phyloP scores from a whole-genome alignment of 768 basidiomycete genomes.

The Crepidotus variabilis region DNA sequence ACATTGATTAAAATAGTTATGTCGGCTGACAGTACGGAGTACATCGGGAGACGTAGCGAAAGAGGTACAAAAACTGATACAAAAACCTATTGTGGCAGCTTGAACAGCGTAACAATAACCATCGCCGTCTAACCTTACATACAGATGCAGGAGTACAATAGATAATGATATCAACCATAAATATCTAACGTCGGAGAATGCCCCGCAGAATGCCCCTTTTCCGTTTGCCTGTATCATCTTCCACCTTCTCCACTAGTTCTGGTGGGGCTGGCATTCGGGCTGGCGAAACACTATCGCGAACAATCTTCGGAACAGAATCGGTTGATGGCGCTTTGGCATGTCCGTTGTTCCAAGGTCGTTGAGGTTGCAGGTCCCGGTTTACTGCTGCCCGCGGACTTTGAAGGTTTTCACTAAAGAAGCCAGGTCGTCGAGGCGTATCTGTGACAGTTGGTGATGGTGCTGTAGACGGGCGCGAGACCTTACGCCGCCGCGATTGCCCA shows the following conservation, averaged over 20 bases:
- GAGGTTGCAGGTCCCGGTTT: slow-evolving; percentile 4
- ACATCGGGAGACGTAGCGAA: slow-evolving; percentile 88
- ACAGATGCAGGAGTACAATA: slow-evolving; percentile 14
- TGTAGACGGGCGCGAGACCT: neutral
- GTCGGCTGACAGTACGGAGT: slow-evolving; percentile 89
- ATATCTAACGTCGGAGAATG: slow-evolving; percentile 36
- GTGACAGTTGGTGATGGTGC: slow-evolving; percentile 12
- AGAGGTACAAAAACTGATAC: slow-evolving; percentile 59
- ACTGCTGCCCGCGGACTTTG: neutral
- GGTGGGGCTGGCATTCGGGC: slow-evolving; percentile 13
- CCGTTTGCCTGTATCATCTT: slow-evolving; percentile 36
- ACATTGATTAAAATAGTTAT: slow-evolving; percentile 55
- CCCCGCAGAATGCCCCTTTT: slow-evolving; percentile 39
- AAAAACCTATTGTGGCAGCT: slow-evolving; percentile 37
- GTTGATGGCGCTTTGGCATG: slow-evolving; percentile 53
- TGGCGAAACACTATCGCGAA: slow-evolving; percentile 13
- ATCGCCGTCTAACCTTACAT: slow-evolving; percentile 14
- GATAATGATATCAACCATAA: slow-evolving; percentile 11
- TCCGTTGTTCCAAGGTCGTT: slow-evolving; percentile 13
- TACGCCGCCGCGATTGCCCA: slow-evolving; percentile 17
- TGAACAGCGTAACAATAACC: slow-evolving; percentile 16
- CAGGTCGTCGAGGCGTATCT: slow-evolving; percentile 15
- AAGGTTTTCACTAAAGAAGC: slow-evolving; percentile 18
- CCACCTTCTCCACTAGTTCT: slow-evolving; percentile 23
- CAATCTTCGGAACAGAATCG: slow-evolving; percentile 45